Evolutionary conservation across 2,329 filamentous ascomycete species (phyloP), one percentile per base, ranked within the genome.

Genomic region (Diplodia corticola): DNA sequence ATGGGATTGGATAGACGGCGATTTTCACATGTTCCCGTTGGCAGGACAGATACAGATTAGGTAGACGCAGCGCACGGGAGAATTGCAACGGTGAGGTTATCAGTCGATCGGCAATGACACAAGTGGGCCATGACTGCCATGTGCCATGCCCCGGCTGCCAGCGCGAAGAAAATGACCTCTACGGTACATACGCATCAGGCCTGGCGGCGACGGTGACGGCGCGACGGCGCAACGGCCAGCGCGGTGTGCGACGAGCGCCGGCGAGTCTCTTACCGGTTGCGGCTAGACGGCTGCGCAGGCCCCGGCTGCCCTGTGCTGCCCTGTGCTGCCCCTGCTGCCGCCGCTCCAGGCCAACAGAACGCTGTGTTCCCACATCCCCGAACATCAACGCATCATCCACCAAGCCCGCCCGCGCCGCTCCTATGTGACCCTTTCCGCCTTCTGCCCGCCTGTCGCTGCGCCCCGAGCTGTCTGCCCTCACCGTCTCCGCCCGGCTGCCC

Each of bases 321-420:
- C n/a, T n/a, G n/a, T n/a, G n/a, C n/a, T n/a, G n/a, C n/a, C n/a
- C n/a, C n/a, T n/a, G n/a, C n/a, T n/a, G n/a, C n/a, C n/a, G n/a
- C n/a, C n/a, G n/a, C n/a, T n/a, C n/a, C n/a, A n/a, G 17, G n/a
- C 40, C 40, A 44, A 44, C 40, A 44, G 20, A 15, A 44, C 17
- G 40, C 40, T 44, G 40, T n/a, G 40, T 20, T n/a, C 40, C 40
- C 40, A 44, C 40, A 9, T n/a, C 40, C 40, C 40, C 40, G 40
- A 44, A 44, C 51, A 37, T 54, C 51, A 17, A 54, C 51, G 28
- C 51, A 54, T 54, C 51, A 54, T 37, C 51, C 51, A 54, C 33
- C 20, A 28, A 17, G 10, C 28, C 28, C 51, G 4, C n/a, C 17
- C 12, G 7, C 17, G n/a, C 24, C 51, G 28, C 30, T 54, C 51